These are phyloP conservation scores for Scheffersomyces parashehatae DNA, from an alignment of 1,139 yeast species.

Conservation along the genomic window DNA sequence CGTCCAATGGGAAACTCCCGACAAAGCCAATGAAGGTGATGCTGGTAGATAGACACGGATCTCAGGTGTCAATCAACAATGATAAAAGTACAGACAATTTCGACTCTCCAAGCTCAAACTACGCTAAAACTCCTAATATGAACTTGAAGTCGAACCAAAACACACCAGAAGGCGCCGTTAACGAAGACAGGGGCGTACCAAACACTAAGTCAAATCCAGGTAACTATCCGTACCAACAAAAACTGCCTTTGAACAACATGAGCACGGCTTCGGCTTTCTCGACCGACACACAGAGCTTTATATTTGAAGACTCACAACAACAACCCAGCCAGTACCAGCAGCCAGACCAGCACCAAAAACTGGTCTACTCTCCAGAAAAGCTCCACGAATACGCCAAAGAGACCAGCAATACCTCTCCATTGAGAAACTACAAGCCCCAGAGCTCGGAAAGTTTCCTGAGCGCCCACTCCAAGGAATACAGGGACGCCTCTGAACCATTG, in stretches of 20 bases:
- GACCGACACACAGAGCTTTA: constrained; percentile 34
- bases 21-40: constrained; percentile 45
- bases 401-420: constrained; percentile 22
- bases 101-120: not conserved
- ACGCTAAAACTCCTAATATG: not conserved
- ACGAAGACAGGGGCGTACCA: not conserved
- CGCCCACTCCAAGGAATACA: constrained; percentile 3
- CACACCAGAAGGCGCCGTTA: not conserved
- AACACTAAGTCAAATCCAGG: not conserved
- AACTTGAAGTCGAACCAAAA: not conserved
- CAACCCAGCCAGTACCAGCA: too few relatives aligned
- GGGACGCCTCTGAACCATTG: constrained; percentile 25
- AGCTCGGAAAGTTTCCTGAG: constrained; percentile 1
- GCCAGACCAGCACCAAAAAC: too few relatives aligned
- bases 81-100: constrained; percentile 1
- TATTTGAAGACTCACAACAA: constrained; percentile 19
- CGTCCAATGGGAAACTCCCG: constrained; percentile 46
- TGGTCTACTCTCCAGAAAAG: constrained; percentile 16
- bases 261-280: constrained; percentile 2
- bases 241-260: constrained; percentile 8
- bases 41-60: constrained; percentile 21
- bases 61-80: not conserved
- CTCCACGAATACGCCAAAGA: constrained; percentile 22
- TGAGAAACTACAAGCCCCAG: constrained; percentile 20
- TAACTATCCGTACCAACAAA: constrained; percentile 18